Evolutionary conservation across 495 filamentous ascomycete species (phyloP).

Genomic region (Tuber microsphaerosporum): DNA sequence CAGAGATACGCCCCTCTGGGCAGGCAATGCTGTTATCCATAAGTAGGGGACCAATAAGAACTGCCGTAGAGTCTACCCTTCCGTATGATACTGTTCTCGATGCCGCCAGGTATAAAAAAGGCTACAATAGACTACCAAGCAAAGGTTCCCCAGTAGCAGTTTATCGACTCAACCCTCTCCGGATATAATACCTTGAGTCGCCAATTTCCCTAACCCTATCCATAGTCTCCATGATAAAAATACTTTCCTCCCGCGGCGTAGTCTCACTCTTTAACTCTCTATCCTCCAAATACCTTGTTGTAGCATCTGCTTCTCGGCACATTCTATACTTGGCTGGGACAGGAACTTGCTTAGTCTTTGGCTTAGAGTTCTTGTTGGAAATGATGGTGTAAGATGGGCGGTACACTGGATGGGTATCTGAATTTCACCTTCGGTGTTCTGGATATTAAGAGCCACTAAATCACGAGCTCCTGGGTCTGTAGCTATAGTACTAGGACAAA

Average conservation of each 20-base stretch:
- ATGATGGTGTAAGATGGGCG: conserved; percentile 62
- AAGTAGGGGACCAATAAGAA: neutral
- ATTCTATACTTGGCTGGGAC: conserved; percentile 73
- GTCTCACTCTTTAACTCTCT: conserved; percentile 70
- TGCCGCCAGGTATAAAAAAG: neutral
- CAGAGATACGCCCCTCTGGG: neutral
- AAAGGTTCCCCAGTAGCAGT: conserved; percentile 48
- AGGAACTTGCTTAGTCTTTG: conserved; percentile 56
- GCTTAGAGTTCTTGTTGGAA: conserved; percentile 45
- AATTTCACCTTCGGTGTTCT: conserved; percentile 80
- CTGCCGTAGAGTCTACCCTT: neutral
- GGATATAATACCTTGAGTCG: conserved; percentile 72
- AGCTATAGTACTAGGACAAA: no score
- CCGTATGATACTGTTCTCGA: neutral
- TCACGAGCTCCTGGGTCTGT: conserved; percentile 59
- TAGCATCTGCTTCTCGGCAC: conserved; percentile 95
- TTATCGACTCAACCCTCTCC: conserved; percentile 68
- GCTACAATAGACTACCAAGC: neutral
- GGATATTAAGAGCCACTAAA: conserved; percentile 69
- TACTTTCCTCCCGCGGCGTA: conserved; percentile 72
- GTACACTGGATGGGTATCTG: conserved; percentile 70
- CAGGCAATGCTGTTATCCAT: neutral
- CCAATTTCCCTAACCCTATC: conserved; percentile 76
- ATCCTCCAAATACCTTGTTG: conserved; percentile 72
- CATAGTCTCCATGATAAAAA: conserved; percentile 91